Percentiles rank a stretch among this genome's conserved stretches.
Evolutionary conservation across 1,139 yeast genomes (phyloP).

Genomic region (Geotrichum macrosporum): DNA sequence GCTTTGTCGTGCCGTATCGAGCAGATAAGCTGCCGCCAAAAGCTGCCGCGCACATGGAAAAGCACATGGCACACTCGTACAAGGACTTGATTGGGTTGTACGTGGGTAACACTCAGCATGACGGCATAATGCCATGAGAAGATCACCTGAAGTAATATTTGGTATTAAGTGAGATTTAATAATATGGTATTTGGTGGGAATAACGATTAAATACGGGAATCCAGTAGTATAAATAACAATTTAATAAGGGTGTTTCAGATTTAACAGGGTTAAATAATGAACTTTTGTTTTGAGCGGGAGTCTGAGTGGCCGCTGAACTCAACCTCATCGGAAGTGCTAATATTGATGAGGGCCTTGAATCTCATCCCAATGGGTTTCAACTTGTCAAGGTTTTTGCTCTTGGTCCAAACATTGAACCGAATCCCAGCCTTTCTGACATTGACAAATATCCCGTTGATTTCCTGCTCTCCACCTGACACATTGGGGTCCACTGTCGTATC

Average conservation of each 20-base stretch:
- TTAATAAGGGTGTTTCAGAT: too few species aligned
- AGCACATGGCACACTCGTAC: conserved; percentile 5
- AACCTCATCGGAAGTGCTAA: conserved; percentile 62
- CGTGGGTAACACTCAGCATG: too few species aligned
- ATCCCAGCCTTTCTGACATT: conserved; percentile 78
- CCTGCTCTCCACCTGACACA: conserved; percentile 44
- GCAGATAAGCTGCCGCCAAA: conserved; percentile 17
- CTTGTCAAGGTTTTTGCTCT: conserved; percentile 54
- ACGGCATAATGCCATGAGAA: too few species aligned
- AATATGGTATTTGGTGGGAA: too few species aligned
- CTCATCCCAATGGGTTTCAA: conserved; percentile 58
- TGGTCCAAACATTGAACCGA: conserved; percentile 93
- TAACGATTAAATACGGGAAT: too few species aligned
- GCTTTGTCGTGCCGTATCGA: conserved; percentile 16
- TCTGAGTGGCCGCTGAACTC: conserved; percentile 62
- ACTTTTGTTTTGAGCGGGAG: conserved; percentile 28
- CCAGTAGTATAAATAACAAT: too few species aligned
- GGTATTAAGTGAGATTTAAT: too few species aligned
- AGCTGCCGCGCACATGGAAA: conserved; percentile 20
- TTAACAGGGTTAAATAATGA: conserved; percentile 11
- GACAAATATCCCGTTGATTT: conserved; percentile 92
- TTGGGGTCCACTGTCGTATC: conserved; percentile 62
- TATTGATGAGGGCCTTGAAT: conserved; percentile 73
- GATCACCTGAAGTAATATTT: too few species aligned
- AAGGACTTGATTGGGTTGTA: conserved; percentile 16